phyloP scores from a whole-genome alignment of 2,329 filamentous ascomycete species.

The Hypoxylon sp. region DNA sequence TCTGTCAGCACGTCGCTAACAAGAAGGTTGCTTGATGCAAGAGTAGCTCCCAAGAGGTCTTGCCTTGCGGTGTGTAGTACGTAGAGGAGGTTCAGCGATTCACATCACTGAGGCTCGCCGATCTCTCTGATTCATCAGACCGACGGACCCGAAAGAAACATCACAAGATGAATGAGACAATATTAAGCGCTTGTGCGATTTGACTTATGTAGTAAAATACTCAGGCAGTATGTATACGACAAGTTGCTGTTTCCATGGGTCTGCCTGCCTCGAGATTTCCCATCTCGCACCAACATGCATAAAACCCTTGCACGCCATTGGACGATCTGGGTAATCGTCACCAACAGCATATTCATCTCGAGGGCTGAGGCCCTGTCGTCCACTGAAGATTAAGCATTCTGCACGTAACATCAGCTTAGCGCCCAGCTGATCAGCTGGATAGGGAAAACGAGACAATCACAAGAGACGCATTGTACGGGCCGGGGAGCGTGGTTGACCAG shows the following conservation, averaged over 20 bases:
- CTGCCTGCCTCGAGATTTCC: neutral
- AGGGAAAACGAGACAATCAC: constrained; percentile 1
- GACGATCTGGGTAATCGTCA: constrained; percentile 4
- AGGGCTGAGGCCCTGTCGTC: neutral
- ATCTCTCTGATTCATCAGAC: constrained; percentile 4
- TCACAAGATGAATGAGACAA: no score
- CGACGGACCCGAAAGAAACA: no score
- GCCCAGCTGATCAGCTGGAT: neutral
- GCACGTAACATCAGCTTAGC: constrained; percentile 7
- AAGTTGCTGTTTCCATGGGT: neutral
- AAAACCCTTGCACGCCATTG: constrained; percentile 6
- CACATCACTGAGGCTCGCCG: constrained; percentile 21
- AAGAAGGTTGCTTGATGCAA: neutral
- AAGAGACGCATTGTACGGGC: constrained; percentile 4
- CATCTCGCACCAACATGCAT: constrained; percentile 30
- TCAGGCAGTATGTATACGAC: neutral
- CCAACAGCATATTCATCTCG: neutral
- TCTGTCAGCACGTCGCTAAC: constrained; percentile 5
- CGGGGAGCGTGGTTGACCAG: constrained; percentile 2
- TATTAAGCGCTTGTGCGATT: constrained; percentile 3
- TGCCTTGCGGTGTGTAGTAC: neutral
- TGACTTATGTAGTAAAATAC: neutral
- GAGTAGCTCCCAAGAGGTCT: neutral
- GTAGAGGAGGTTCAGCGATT: no score
- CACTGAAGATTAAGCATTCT: constrained; percentile 2